Conservation (phyloP, 2,329 filamentous ascomycete genomes). For the Aspergillus pseudoviridinutans region DNA sequence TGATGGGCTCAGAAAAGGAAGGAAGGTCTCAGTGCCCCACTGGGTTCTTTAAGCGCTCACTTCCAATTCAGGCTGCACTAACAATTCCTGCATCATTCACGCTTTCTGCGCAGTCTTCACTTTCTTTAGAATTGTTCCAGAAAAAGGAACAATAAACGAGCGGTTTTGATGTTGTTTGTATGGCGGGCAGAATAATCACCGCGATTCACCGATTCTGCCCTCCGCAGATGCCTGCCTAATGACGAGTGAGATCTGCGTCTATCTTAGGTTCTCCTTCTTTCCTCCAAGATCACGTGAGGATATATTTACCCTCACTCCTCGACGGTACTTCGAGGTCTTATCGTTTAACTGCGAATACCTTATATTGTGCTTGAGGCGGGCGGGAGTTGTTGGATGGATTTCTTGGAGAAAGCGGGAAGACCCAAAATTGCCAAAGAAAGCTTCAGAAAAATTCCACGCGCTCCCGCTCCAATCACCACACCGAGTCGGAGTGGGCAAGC, state of each 20-base stretch:
- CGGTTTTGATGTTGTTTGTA: background rate
- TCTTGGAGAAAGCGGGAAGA: slow-evolving; percentile 5
- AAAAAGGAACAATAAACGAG: background rate
- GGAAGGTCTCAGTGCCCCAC: background rate
- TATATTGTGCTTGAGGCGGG: background rate
- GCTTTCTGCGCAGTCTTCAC: slow-evolving; percentile 2
- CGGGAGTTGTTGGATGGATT: background rate
- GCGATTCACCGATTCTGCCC: background rate
- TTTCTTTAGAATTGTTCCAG: background rate
- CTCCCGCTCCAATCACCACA: slow-evolving; percentile 22
- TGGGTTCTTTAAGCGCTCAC: slow-evolving; percentile 4
- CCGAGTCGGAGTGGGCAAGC: slow-evolving; percentile 13
- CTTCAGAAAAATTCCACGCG: slow-evolving; percentile 19
- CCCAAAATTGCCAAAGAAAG: slow-evolving; percentile 2
- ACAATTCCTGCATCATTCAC: slow-evolving; percentile 13
- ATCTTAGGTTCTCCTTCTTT: background rate
- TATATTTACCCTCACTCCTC: background rate
- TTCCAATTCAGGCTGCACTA: slow-evolving; percentile 6
- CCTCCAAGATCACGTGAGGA: background rate
- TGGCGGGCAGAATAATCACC: background rate
- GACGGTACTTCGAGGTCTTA: background rate
- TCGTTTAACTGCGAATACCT: background rate
- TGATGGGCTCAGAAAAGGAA: background rate
- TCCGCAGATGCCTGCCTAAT: background rate
- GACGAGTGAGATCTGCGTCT: background rate